Evolutionary conservation across 768 basidiomycete genomes (phyloP).

Genomic region (Leucocoprinus sp.): DNA sequence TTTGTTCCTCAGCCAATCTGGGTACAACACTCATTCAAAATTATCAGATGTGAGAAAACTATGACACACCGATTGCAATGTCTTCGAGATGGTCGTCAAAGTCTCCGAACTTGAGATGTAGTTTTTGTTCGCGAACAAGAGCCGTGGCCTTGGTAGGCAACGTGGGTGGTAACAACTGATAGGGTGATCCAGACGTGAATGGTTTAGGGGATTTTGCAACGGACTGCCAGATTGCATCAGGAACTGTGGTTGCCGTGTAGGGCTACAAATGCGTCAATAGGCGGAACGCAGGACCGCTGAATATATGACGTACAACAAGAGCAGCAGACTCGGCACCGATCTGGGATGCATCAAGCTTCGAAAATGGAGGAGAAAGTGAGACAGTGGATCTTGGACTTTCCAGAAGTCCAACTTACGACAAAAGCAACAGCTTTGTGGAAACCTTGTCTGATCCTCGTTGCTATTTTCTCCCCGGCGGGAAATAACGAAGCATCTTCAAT

Average conservation of each 20-base stretch:
- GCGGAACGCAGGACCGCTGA: not conserved
- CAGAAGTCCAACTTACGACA: constrained; percentile 39
- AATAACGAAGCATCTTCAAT: constrained; percentile 53
- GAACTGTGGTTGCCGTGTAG: constrained; percentile 34
- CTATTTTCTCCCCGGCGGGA: constrained; percentile 59
- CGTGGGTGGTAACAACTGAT: constrained; percentile 38
- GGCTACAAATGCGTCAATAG: constrained; percentile 30
- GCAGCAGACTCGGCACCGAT: constrained; percentile 45
- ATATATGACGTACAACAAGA: constrained; percentile 40
- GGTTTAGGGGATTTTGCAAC: constrained; percentile 24
- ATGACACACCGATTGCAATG: constrained; percentile 41
- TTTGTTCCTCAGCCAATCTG: constrained; percentile 40
- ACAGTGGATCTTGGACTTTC: not conserved
- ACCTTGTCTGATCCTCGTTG: constrained; percentile 40
- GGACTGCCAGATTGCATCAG: constrained; percentile 39
- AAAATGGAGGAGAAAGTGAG: constrained; percentile 10
- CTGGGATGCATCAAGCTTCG: constrained; percentile 53
- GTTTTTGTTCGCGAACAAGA: constrained; percentile 40
- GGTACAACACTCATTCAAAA: not conserved
- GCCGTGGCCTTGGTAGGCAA: constrained; percentile 39
- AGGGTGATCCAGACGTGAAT: constrained; percentile 36
- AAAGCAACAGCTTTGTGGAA: constrained; percentile 61
- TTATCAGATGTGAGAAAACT: constrained; percentile 9
- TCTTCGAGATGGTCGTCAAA: constrained; percentile 82
- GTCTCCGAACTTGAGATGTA: constrained; percentile 59